Conservation (phyloP, 768 basidiomycete genomes). For the Lactarius trivialis region DNA sequence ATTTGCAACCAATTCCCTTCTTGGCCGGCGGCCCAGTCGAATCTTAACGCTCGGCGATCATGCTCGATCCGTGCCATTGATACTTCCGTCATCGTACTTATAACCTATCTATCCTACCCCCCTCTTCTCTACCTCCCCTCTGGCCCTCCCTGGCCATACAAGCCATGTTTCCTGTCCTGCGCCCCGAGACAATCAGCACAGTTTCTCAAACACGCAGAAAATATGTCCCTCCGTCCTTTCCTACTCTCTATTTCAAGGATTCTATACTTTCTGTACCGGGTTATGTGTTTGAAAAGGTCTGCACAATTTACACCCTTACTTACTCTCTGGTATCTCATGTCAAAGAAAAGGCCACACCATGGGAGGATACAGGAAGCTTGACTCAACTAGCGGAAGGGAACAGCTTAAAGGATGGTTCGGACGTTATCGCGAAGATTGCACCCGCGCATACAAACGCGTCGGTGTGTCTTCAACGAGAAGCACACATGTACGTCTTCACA, state of each 20-base stretch:
- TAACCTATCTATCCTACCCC: neutral
- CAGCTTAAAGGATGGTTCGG: conserved; percentile 62
- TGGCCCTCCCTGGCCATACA: conserved; percentile 1
- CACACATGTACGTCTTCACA: conserved; percentile 47
- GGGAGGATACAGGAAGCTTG: conserved; percentile 71
- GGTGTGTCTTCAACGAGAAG: conserved; percentile 65
- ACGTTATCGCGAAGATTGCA: conserved; percentile 66
- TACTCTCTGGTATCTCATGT: neutral
- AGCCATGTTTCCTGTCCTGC: neutral
- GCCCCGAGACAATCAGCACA: conserved; percentile 1
- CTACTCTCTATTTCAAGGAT: conserved; percentile 51
- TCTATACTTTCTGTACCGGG: conserved; percentile 58
- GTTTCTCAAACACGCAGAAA: conserved; percentile 34
- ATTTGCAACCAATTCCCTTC: neutral
- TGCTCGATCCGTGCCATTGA: conserved; percentile 11
- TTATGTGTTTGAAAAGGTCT: conserved; percentile 64
- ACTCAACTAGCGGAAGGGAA: conserved; percentile 62
- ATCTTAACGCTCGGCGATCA: conserved; percentile 7
- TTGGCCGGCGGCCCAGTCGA: neutral
- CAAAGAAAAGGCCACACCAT: conserved; percentile 44
- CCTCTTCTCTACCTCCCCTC: neutral
- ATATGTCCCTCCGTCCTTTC: conserved; percentile 50
- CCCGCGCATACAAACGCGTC: conserved; percentile 67
- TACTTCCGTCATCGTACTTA: neutral
- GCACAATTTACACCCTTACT: conserved; percentile 16